phyloP scores from a whole-genome alignment of 2,329 filamentous ascomycete species.

The Oidium heveae region DNA sequence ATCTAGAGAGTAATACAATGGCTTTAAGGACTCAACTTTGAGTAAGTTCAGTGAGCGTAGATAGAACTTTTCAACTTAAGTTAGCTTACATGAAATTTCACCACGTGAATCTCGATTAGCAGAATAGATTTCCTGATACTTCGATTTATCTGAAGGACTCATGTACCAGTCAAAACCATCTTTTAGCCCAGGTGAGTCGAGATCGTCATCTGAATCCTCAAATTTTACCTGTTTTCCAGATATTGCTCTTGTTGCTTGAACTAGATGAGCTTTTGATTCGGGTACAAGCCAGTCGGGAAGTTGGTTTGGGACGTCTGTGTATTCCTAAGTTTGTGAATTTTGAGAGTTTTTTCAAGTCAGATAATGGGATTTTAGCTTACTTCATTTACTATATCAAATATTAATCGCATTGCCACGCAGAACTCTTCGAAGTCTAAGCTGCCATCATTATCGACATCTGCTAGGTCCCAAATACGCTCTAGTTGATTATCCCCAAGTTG shows the following conservation, averaged over 20 bases:
- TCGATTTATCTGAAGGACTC: constrained; percentile 68
- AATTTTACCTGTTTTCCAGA: constrained; percentile 60
- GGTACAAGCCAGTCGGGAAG: constrained; percentile 94
- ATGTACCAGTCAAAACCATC: constrained; percentile 99
- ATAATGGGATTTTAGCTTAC: constrained; percentile 25
- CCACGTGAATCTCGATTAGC: constrained; percentile 75
- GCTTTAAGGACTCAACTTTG: constrained; percentile 49
- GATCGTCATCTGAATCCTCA: constrained; percentile 61
- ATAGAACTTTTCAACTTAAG: background rate
- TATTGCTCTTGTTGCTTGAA: constrained; percentile 59
- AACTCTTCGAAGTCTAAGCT: constrained; percentile 99
- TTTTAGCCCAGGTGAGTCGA: constrained; percentile 62
- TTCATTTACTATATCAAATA: constrained; percentile 92
- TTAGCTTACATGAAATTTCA: constrained; percentile 47
- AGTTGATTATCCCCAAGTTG: constrained; percentile 57
- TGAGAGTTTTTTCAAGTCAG: background rate
- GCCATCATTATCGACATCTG: constrained; percentile 91
- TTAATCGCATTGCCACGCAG: constrained; percentile 93
- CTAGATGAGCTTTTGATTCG: constrained; percentile 77
- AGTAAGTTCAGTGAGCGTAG: constrained; percentile 7
- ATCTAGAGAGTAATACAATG: constrained; percentile 62
- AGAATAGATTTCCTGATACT: constrained; percentile 94
- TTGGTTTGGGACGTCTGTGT: constrained; percentile 58
- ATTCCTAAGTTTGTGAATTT: constrained; percentile 33
- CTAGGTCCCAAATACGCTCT: constrained; percentile 92